Evolutionary conservation across 352 stramenopile genomes (phyloP).

Genomic region (Pythium utonaiense): DNA sequence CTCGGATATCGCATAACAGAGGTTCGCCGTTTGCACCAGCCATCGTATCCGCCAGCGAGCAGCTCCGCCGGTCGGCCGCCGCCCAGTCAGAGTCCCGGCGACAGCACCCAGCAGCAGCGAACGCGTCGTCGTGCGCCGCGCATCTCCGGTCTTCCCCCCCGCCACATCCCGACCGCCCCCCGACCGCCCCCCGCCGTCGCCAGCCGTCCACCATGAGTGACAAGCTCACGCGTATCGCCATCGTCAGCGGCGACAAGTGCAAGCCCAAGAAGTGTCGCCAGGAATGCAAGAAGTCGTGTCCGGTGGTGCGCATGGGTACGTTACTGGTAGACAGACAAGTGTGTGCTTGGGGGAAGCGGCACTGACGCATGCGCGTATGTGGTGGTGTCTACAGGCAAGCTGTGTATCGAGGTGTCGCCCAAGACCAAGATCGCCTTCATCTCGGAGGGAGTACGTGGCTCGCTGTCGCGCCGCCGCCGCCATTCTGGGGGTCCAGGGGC

Average conservation of each 20-base stretch:
- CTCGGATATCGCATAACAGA: constrained; percentile 3
- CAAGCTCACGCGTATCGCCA: constrained; percentile 97
- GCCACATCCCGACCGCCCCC: background rate
- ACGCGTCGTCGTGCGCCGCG: no score
- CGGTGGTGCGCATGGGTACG: constrained; percentile 95
- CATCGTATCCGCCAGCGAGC: constrained; percentile 10
- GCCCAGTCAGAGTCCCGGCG: background rate
- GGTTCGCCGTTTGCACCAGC: constrained; percentile 27
- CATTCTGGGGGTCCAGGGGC: constrained; percentile 17
- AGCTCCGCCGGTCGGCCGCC: background rate
- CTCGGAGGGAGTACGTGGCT: constrained; percentile 79
- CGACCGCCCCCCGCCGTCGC: background rate
- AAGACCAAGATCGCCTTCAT: constrained; percentile 98
- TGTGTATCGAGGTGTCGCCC: constrained; percentile 98
- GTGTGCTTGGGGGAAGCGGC: no score
- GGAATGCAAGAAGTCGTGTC: constrained; percentile 99
- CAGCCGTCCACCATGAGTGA: constrained; percentile 59
- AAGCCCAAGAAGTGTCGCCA: constrained; percentile 99
- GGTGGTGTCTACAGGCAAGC: constrained; percentile 87
- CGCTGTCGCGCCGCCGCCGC: no score
- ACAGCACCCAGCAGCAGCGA: background rate
- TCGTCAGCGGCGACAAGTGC: constrained; percentile 98
- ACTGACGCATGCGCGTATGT: no score
- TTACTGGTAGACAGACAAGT: no score
- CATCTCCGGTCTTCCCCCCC: background rate